Evolutionary conservation across 352 stramenopile species (phyloP), one percentile per base, ranked within the genome.

Genomic region (Pythium volutum): DNA sequence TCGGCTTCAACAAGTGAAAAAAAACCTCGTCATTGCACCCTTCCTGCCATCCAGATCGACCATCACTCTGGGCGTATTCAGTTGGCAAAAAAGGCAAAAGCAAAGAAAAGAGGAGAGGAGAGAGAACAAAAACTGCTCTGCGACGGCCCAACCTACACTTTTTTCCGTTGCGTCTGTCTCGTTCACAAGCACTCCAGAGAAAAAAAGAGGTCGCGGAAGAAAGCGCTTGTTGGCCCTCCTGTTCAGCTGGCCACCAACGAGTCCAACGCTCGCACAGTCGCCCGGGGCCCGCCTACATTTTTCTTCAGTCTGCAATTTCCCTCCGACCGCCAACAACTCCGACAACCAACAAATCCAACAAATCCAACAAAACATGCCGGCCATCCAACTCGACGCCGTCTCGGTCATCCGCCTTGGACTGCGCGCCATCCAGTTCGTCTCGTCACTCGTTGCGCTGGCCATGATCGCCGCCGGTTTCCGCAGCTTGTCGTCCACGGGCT

Each of bases 361-460:
- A 48, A 27, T 48, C 45, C 43, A 7, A 34, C 23, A 4, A 56
- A 15, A 20, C n/a, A 58, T 58, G 51, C 51, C 51, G 51, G 25
- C 34, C 22, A 34, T 58, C 51, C 20, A 47, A 23, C 51, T 58
- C 33, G 23, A 46, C 20, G n/a, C 39, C 22, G 33, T 36, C 20
- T 47, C 20, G 20, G n/a, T 23, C 0, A 36, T 47, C 14, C 55
- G 55, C 33, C 33, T 70, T 14, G 52, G 61, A 4, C 53, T 68
- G 6, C 76, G 76, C 52, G 76, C 25, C 41, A 16, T 75, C 12
- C 76, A 93, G 70, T 78, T 89, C 67, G 10, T 84, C 22, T 81
- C 70, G 56, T 83, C 74, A 60, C 69, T 90, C 16, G 45, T 88
- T 48, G 73, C 81, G 41, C 63, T 93, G 53, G 36, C 69, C 8